Evolutionary conservation across 1,284 basidiomycete species (phyloP), one percentile per base, ranked within the genome.

Genomic region (Acaromyces ingoldii): DNA sequence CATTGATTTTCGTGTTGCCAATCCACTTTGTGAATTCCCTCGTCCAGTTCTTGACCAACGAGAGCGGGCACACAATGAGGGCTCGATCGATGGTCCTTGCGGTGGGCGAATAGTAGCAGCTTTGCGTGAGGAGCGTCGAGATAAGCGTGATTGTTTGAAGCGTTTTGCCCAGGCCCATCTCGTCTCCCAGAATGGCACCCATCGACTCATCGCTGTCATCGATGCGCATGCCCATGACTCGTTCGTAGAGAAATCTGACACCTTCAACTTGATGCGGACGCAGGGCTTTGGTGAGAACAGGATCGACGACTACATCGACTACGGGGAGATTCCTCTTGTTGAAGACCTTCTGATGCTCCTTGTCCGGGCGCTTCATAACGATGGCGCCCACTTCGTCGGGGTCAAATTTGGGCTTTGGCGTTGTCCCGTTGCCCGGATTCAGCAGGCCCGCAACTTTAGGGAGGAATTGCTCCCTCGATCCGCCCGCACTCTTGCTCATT

Each of bases 121-220:
- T 63, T 40, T 57, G 55, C 30, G 42, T 53, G 47, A 3, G 24
- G 6, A 49, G 3, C 22, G 26, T 30, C n/a, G n/a, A n/a, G n/a
- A 72, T 49, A n/a, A 74, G 55, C 0, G 71, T 56, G 49, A 74
- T 74, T 24, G 71, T 74, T 42, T 74, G 71, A 15, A 74, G 58
- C 2, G 71, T 72, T 54, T 51, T 41, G 19, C 39, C 46, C 21
- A 36, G 30, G 30, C 51, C 51, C 93, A 98, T 98, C 77, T 96
- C 93, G 74, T 98, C 93, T 0, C 95, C 93, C 88, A 98, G 92
- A 73, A 98, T 98, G 70, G 91, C 96, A 0, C 95, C 95, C 63
- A 89, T 70, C 29, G 60, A 58, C 17, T 58, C 63, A 26, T 22
- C 17, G 25, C 6, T 4, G n/a, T 13, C 42, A 4, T 11, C 15